phyloP scores from a whole-genome alignment of 1,284 basidiomycete species.

The Phylloporus sp. region DNA sequence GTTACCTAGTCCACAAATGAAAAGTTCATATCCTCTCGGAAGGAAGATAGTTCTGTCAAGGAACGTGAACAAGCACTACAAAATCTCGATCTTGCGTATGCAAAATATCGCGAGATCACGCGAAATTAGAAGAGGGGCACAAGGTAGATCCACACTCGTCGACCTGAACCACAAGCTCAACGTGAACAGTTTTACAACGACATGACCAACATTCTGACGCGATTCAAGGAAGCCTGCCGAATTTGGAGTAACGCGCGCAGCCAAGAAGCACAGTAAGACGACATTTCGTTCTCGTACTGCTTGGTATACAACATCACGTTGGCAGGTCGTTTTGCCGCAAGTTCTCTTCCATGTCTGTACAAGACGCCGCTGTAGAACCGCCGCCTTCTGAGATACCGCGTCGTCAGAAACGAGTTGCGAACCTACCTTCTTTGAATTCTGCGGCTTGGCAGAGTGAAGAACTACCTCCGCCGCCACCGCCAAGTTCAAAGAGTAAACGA shows the following conservation, averaged over 20 bases:
- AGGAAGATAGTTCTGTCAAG: constrained; percentile 80
- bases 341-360: constrained; percentile 50
- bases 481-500: constrained; percentile 6
- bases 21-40: constrained; percentile 81
- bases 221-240: constrained; percentile 80
- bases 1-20: constrained; percentile 70
- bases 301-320: not conserved
- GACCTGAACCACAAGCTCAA: not conserved
- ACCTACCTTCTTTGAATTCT: constrained; percentile 57
- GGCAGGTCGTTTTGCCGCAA: constrained; percentile 49
- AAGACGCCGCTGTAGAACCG: constrained; percentile 24
- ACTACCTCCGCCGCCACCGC: constrained; percentile 36
- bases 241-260: constrained; percentile 77
- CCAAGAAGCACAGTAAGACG: constrained; percentile 58
- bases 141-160: constrained; percentile 57
- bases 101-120: constrained; percentile 87
- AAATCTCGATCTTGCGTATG: constrained; percentile 87
- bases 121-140: constrained; percentile 89
- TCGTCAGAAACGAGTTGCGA: constrained; percentile 33
- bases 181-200: constrained; percentile 83
- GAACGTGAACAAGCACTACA: constrained; percentile 88
- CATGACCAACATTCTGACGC: constrained; percentile 71
- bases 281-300: not conserved
- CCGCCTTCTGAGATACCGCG: constrained; percentile 21
- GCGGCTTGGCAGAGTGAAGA: constrained; percentile 55